phyloP scores from a whole-genome alignment of 2,329 filamentous ascomycete genomes.

The Xenosphaeropsis pyriputrescens region DNA sequence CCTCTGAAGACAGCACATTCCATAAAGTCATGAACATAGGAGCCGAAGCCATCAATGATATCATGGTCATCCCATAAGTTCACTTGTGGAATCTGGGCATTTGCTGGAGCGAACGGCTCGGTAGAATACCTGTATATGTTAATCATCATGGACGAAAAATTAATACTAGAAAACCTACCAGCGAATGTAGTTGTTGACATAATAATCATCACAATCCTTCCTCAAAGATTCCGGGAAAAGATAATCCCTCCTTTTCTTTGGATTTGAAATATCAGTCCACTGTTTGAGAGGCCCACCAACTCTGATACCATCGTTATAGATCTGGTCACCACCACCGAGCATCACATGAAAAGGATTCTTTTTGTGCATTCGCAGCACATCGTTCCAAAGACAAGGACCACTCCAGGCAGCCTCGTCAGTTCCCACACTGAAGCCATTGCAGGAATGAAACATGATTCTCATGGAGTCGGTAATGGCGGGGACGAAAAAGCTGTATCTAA shows the following conservation, averaged over 20 bases:
- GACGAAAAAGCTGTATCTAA: slow-evolving; percentile 65
- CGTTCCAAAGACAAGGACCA: slow-evolving; percentile 88
- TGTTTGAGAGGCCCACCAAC: slow-evolving; percentile 65
- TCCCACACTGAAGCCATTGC: slow-evolving; percentile 87
- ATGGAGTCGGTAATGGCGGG: slow-evolving; percentile 74
- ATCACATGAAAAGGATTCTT: slow-evolving; percentile 86
- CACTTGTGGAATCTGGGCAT: slow-evolving; percentile 85
- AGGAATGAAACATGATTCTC: slow-evolving; percentile 98
- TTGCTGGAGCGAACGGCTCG: slow-evolving; percentile 73
- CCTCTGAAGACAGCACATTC: slow-evolving; percentile 81
- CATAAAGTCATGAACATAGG: slow-evolving; percentile 92
- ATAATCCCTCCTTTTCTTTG: slow-evolving; percentile 64
- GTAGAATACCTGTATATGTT: slow-evolving; percentile 50
- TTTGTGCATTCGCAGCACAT: slow-evolving; percentile 72
- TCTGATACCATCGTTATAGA: slow-evolving; percentile 90
- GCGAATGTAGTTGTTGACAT: slow-evolving; percentile 75
- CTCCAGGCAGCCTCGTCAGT: slow-evolving; percentile 78
- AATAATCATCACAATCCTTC: slow-evolving; percentile 76
- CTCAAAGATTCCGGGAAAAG: slow-evolving; percentile 70
- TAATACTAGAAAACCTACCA: slow-evolving; percentile 44
- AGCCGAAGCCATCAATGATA: slow-evolving; percentile 85
- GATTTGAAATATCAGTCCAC: slow-evolving; percentile 78
- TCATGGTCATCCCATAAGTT: slow-evolving; percentile 99
- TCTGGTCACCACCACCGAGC: slow-evolving; percentile 85
- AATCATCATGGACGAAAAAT: slow-evolving; percentile 27